Evolutionary conservation across 2,329 filamentous ascomycete genomes (phyloP), one percentile per base, ranked within the genome.

Genomic region (Lecanoromycetidae sp.): DNA sequence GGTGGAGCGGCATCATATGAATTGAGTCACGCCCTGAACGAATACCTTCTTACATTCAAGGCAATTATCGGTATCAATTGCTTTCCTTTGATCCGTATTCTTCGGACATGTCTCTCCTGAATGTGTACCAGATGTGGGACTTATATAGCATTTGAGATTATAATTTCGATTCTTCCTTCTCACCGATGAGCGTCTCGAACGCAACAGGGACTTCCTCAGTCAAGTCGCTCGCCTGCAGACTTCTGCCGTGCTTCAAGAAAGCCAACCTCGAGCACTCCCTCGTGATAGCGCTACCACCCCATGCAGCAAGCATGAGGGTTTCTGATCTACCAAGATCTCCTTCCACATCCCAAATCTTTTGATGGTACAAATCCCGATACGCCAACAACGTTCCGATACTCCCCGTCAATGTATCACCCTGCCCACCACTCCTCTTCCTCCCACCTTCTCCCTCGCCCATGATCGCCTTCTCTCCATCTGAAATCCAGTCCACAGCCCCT

Each of bases 391-490:
- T 96, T 1, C 84, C 91, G 54, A 98, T 69, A 27, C 80, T 80
- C 1, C 91, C 91, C 0, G 91, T 96, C 55, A 98, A 69, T 3
- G 91, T 96, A 66, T 98, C 91, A 1, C 91, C 91, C 66, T 98
- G 91, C 0, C 91, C 91, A 39, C 90, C 91, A 49, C 85, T 90
- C 54, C 91, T 74, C 76, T 98, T 98, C 63, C 79, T 66, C 1
- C 90, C 90, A 7, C 91, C 91, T 58, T 78, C 67, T 2, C 88
- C 66, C 56, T 94, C 87, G 22, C 82, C 84, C 0, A 83, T 69
- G 22, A 88, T 66, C n/a, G 84, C 94, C 45, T 72, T 72, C 49
- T 75, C 70, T 10, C 88, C 86, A 57, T 94, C 84, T 2, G 82
- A 87, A 51, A 98, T 85, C 54, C 82, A 79, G 65, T 98, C 91